Evolutionary conservation across 2,329 filamentous ascomycete species (phyloP).

Genomic region (Botrytis fragariae): DNA sequence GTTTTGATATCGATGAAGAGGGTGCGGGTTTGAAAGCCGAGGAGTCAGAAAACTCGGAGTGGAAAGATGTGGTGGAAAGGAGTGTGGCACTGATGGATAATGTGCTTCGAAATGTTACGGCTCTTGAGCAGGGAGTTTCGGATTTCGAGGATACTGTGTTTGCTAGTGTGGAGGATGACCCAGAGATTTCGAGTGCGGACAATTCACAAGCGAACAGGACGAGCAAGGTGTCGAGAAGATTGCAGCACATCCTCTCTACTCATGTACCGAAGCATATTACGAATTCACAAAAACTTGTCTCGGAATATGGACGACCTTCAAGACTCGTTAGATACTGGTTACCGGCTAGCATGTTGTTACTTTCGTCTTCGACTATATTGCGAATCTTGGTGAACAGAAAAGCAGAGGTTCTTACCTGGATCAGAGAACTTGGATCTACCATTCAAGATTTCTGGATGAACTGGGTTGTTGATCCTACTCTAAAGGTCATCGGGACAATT

Average conservation of each 20-base stretch:
- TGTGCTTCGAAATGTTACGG: slow-evolving; percentile 69
- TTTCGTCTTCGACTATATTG: slow-evolving; percentile 86
- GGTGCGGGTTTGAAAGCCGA: slow-evolving; percentile 48
- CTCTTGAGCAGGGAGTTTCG: slow-evolving; percentile 58
- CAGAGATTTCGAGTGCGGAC: slow-evolving; percentile 52
- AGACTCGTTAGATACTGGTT: slow-evolving; percentile 84
- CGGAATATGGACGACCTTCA: slow-evolving; percentile 72
- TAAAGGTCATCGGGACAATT: slow-evolving; percentile 85
- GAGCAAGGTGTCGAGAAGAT: slow-evolving; percentile 61
- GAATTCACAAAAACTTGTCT: slow-evolving; percentile 54
- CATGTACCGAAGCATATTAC: slow-evolving; percentile 66
- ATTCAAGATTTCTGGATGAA: slow-evolving; percentile 90
- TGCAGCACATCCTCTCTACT: slow-evolving; percentile 66
- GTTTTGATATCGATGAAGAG: slow-evolving; percentile 61
- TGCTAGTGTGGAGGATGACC: slow-evolving; percentile 59
- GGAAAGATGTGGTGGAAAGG: slow-evolving; percentile 74
- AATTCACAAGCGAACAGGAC: slow-evolving; percentile 40
- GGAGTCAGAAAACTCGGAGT: slow-evolving; percentile 46
- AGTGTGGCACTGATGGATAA: slow-evolving; percentile 85
- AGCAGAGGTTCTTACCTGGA: slow-evolving; percentile 76
- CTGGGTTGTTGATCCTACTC: slow-evolving; percentile 85
- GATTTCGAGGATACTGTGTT: slow-evolving; percentile 68
- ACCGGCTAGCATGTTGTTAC: slow-evolving; percentile 64
- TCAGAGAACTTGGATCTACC: slow-evolving; percentile 74
- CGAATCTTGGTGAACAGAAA: slow-evolving; percentile 71